Percentiles rank a stretch among this genome's conserved stretches.
phyloP scores from a whole-genome alignment of 805 yeast species.

The Lachancea meyersii region DNA sequence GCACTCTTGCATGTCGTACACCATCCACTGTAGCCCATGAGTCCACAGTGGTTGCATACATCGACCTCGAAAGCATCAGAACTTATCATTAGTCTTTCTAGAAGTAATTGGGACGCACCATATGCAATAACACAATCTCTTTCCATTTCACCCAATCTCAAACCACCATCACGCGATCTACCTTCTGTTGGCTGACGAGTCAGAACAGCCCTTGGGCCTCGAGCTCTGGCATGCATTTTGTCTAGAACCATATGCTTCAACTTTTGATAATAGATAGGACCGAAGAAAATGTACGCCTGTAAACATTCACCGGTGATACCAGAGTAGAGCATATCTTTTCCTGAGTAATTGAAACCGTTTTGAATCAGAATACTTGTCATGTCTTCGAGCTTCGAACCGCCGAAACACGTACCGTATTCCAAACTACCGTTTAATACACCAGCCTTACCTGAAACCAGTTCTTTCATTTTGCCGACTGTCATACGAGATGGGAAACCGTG shows the following conservation, averaged over 20 bases:
- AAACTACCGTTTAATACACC: slow-evolving; percentile 89
- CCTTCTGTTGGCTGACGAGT: slow-evolving; percentile 99
- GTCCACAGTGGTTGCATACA: slow-evolving; percentile 87
- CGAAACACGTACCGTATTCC: slow-evolving; percentile 97
- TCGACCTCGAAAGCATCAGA: slow-evolving; percentile 98
- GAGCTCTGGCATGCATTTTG: slow-evolving; percentile 98
- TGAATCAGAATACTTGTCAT: slow-evolving; percentile 88
- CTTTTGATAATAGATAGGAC: slow-evolving; percentile 96
- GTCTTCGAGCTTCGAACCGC: slow-evolving; percentile 93
- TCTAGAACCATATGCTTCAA: slow-evolving; percentile 98
- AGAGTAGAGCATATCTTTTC: slow-evolving; percentile 95
- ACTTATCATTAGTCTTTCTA: slow-evolving; percentile 92
- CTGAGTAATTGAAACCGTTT: slow-evolving; percentile 88
- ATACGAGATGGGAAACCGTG: slow-evolving; percentile 99
- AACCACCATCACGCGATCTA: slow-evolving; percentile 98
- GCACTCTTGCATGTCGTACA: slow-evolving; percentile 92
- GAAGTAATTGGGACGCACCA: slow-evolving; percentile 90
- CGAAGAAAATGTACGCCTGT: slow-evolving; percentile 96
- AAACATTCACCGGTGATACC: slow-evolving; percentile 97
- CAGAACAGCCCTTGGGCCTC: slow-evolving; percentile 97
- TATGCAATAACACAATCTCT: slow-evolving; percentile 99
- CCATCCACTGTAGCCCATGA: slow-evolving; percentile 97
- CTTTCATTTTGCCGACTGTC: slow-evolving; percentile 99
- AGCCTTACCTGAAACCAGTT: slow-evolving; percentile 92
- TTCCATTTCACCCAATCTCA: slow-evolving; percentile 99